phyloP scores from a whole-genome alignment of 768 basidiomycete species.

The Scleroderma citrinum region DNA sequence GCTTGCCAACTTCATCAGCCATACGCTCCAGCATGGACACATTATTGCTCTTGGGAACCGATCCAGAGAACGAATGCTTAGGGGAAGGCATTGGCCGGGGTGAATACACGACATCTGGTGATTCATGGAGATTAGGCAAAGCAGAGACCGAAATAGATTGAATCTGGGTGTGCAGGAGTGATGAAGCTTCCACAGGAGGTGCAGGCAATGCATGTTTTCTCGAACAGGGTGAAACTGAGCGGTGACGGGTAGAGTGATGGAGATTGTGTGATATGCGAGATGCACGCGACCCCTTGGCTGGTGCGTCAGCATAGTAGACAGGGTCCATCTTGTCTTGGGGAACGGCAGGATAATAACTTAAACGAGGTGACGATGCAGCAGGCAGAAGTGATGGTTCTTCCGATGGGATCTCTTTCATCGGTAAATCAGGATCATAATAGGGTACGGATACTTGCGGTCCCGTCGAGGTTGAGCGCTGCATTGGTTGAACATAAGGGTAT shows the following conservation, averaged over 20 bases:
- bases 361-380: constrained; percentile 20
- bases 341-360: constrained; percentile 12
- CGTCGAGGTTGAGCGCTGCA: constrained; percentile 50
- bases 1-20: constrained; percentile 49
- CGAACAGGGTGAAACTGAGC: constrained; percentile 57
- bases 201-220: constrained; percentile 44
- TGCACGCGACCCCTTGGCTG: constrained; percentile 58
- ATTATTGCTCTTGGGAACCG: constrained; percentile 28
- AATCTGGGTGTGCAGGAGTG: constrained; percentile 11
- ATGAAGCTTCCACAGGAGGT: constrained; percentile 5
- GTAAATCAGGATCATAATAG: constrained; percentile 29
- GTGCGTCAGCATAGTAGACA: constrained; percentile 29
- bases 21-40: constrained; percentile 70
- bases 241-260: constrained; percentile 48
- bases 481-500: constrained; percentile 32
- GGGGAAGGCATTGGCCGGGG: constrained; percentile 69
- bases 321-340: constrained; percentile 10
- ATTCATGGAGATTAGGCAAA: constrained; percentile 26
- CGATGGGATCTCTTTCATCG: constrained; percentile 17
- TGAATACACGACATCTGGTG: constrained; percentile 44
- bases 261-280: constrained; percentile 56
- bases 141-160: constrained; percentile 18
- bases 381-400: constrained; percentile 23
- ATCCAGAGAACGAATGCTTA: constrained; percentile 40
- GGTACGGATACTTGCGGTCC: constrained; percentile 31